These are phyloP conservation scores for Miscanthus sacchariflorus DNA, from an alignment of 202 grass and related monocot species.

Conservation along the genomic window DNA sequence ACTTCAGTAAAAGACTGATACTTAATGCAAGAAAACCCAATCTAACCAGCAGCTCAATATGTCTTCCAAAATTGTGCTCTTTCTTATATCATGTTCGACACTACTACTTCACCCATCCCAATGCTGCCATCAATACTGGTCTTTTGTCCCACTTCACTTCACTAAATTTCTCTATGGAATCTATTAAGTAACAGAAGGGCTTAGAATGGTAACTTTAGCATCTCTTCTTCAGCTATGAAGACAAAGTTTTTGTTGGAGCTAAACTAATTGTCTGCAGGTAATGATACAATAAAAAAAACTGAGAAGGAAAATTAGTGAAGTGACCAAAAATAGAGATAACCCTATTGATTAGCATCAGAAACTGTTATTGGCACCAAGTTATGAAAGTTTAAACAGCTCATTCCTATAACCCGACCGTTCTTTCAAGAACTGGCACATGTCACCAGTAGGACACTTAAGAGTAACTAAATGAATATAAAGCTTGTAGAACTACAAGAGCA, in stretches of 20 bases:
- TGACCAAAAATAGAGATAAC: background rate
- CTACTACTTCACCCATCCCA: background rate
- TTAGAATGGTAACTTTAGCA: background rate
- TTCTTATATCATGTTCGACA: background rate
- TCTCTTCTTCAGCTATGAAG: background rate
- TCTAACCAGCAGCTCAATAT: slow-evolving; percentile 6
- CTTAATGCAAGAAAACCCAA: background rate
- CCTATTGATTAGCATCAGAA: background rate
- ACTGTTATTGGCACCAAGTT: background rate
- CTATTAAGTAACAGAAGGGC: background rate
- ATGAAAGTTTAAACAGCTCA: slow-evolving; percentile 6
- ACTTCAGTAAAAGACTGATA: background rate
- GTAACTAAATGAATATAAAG: background rate
- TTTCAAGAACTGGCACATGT: background rate
- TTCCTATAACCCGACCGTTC: background rate
- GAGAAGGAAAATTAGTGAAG: background rate
- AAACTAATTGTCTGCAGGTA: background rate
- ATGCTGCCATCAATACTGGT: background rate
- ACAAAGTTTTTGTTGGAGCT: background rate
- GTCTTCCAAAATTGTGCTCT: background rate
- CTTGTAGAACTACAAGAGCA: background rate
- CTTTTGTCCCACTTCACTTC: background rate
- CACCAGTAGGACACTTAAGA: background rate
- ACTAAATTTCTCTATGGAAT: slow-evolving; percentile 8
- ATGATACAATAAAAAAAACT: background rate